These are phyloP conservation scores for Pythium phragmiticola DNA, from an alignment of 352 stramenopile species.

Conservation along the genomic window DNA sequence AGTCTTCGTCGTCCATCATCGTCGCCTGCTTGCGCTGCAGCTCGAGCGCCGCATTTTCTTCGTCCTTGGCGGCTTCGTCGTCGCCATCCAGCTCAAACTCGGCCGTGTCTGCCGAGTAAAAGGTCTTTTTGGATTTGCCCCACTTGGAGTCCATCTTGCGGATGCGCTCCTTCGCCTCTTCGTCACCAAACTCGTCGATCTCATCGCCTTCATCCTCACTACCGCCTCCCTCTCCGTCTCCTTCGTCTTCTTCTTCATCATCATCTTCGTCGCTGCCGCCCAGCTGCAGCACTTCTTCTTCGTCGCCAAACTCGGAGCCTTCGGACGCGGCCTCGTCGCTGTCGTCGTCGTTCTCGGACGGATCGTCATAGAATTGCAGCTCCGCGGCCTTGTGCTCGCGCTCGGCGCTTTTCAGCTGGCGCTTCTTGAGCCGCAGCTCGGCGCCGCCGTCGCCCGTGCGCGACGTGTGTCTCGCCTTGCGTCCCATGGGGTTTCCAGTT, in stretches of 20 bases:
- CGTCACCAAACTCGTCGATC: constrained; percentile 52
- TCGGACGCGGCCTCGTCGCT: constrained; percentile 59
- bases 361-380: constrained; percentile 85
- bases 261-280: constrained; percentile 42
- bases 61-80: constrained; percentile 76
- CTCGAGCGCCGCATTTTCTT: constrained; percentile 82
- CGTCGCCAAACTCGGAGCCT: constrained; percentile 52
- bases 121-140: constrained; percentile 86
- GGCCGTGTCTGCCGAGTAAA: constrained; percentile 83
- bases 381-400: constrained; percentile 60
- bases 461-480: constrained; percentile 61
- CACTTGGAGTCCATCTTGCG: constrained; percentile 81
- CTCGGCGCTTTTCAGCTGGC: constrained; percentile 60
- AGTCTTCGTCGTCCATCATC: constrained; percentile 88
- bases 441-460: constrained; percentile 77
- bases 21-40: constrained; percentile 81
- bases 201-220: constrained; percentile 41
- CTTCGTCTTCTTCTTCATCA: constrained; percentile 44
- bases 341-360: constrained; percentile 70
- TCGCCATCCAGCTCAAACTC: constrained; percentile 82
- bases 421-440: constrained; percentile 67
- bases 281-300: constrained; percentile 71
- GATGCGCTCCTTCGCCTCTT: constrained; percentile 67
- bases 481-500: constrained; percentile 47
- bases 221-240: constrained; percentile 33